Evolutionary conservation across 202 grass and related monocot species (phyloP).

Genomic region (Bolboschoenoplectus hybrid): DNA sequence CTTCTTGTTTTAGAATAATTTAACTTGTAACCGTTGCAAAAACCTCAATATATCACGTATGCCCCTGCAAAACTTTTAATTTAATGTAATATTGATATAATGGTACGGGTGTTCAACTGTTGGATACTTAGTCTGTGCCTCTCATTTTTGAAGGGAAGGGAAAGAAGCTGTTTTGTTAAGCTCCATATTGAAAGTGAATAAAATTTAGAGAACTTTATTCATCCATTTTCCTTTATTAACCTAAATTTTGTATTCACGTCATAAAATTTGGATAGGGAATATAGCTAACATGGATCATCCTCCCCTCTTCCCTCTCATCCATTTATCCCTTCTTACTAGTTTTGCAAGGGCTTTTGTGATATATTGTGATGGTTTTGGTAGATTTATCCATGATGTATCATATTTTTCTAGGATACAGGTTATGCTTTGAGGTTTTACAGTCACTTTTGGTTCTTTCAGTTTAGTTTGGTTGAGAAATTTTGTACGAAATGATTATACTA

Average conservation of each 20-base stretch:
- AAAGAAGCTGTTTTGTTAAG: background rate
- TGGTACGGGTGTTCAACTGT: background rate
- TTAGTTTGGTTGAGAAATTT: slow-evolving; percentile 18
- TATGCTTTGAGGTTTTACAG: background rate
- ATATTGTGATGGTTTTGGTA: background rate
- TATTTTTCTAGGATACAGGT: background rate
- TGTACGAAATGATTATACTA: background rate
- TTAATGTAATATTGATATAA: slow-evolving; percentile 7
- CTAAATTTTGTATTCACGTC: background rate
- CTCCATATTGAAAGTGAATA: background rate
- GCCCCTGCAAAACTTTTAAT: background rate
- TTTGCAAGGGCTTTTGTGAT: background rate
- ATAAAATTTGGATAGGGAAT: background rate
- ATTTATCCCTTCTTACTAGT: background rate
- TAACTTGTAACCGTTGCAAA: background rate
- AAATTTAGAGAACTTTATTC: background rate
- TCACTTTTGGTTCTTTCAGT: background rate
- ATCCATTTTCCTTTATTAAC: background rate
- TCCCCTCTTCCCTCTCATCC: background rate
- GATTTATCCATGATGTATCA: background rate
- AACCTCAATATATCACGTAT: background rate
- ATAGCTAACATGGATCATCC: background rate
- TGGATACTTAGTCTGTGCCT: background rate
- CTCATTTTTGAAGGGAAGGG: background rate
- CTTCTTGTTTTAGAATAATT: slow-evolving; percentile 25